A percentile compares a stretch with the other conserved stretches of the same genome.
These are phyloP conservation scores for Chaetomium strumarium DNA, from an alignment of 2,329 filamentous ascomycete species.

Conservation along the genomic window DNA sequence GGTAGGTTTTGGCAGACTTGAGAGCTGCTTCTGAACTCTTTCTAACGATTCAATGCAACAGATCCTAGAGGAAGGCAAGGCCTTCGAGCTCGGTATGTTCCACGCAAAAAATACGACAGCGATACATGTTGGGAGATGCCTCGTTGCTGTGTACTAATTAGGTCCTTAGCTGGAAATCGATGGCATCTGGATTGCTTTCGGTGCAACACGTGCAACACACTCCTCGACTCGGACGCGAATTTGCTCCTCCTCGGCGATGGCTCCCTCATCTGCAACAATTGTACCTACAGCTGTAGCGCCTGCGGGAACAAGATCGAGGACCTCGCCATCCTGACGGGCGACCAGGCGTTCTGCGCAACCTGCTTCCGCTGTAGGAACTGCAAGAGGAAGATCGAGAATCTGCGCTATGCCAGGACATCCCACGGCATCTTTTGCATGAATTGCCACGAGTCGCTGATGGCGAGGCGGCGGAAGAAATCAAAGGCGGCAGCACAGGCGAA, in stretches of 20 bases:
- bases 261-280: conserved; percentile 98
- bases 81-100: conserved; percentile 82
- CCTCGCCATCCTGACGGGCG: conserved; percentile 90
- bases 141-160: conserved; percentile 16
- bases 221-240: conserved; percentile 97
- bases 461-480: conserved; percentile 78
- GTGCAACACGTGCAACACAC: conserved; percentile 89
- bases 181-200: conserved; percentile 99
- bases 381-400: conserved; percentile 97
- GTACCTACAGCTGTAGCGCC: conserved; percentile 96
- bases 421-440: conserved; percentile 99
- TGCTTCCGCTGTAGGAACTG: conserved; percentile 98
- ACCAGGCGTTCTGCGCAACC: conserved; percentile 94
- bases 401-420: conserved; percentile 93
- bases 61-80: conserved; percentile 98
- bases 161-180: conserved; percentile 71
- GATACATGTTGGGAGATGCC: background rate
- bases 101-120: background rate
- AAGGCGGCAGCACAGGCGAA: conserved; percentile 60
- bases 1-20: conserved; percentile 45
- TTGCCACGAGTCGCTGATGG: conserved; percentile 96
- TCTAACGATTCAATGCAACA: conserved; percentile 36
- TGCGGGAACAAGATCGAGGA: conserved; percentile 98
- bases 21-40: conserved; percentile 12
- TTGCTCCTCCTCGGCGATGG: conserved; percentile 94